Evolutionary conservation across 179 eudicot species (phyloP), one percentile per base, ranked within the genome.

Genomic region (Spergularia azorica): DNA sequence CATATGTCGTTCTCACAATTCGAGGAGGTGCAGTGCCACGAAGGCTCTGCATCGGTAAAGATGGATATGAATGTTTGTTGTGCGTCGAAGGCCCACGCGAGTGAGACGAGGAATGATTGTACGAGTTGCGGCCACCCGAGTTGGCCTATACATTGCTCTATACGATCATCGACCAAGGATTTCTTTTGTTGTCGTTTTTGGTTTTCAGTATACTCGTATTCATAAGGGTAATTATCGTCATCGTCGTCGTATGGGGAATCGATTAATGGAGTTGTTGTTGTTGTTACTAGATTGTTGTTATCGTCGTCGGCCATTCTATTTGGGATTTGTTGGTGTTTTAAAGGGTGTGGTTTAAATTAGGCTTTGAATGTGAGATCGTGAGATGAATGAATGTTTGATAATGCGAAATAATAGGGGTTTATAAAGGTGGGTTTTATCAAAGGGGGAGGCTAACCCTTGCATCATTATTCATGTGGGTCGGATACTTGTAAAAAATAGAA

Each of bases 11-110:
- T 2, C 50, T 76, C 84, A 36, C 72, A 70, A 54, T 71, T 55
- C 36, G 57, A 41, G 67, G 70, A 9, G 6, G 66, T 77, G 77
- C 91, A 89, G 58, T 81, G 88, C 95, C 92, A 89, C 50, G 82
- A 6, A 3, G 94, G 97, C 58, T 76, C 76, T 0, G 96, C 86
- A 57, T 93, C 95, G 1, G 98, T 87, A 74, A 93, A 89, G 11
- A 91, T 81, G 12, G 85, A 88, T 63, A 93, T 88, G 81, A 93
- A 91, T 16, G 89, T 79, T 67, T 91, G 94, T 72, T 93, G 98
- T 1, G 98, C 94, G 54, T 92, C 97, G 46, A 93, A 91, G 48
- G 87, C 82, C 89, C 94, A 89, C 0, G 92, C 86, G 0, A 89
- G 16, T 0, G 96, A 93, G 0, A 91, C 85, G 0, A 93, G 79